Conservation (phyloP, 108 stramenopile species). For the Skeletonema grethae region DNA sequence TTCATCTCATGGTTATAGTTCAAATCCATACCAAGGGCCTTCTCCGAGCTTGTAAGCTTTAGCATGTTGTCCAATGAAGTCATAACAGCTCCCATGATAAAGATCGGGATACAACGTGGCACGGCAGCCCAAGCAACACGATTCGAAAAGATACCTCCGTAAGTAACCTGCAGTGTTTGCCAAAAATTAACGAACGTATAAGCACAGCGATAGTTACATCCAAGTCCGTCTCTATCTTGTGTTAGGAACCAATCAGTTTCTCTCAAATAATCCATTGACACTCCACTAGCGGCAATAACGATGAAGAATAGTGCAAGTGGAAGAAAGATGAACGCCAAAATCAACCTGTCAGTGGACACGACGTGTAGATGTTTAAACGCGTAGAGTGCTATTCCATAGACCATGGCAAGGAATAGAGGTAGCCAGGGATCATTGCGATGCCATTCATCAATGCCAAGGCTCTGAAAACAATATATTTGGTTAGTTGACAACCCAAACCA, state of each 20-base stretch:
- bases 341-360: neutral
- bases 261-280: neutral
- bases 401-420: neutral
- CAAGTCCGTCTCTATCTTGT: neutral
- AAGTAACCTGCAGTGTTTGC: neutral
- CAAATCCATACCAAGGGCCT: neutral
- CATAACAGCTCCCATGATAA: neutral
- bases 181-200: neutral
- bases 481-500: neutral
- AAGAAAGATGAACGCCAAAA: neutral
- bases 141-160: neutral
- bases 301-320: neutral
- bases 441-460: neutral
- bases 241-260: conserved; percentile 1
- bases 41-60: neutral
- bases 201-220: neutral
- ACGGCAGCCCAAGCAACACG: neutral
- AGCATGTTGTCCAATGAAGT: neutral
- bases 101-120: neutral
- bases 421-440: neutral
- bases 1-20: neutral
- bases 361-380: neutral
- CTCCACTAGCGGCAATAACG: neutral
- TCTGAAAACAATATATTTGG: neutral
- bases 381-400: neutral